phyloP scores from a whole-genome alignment of 75 land plant species.

The Sequoiadendron giganteum region DNA sequence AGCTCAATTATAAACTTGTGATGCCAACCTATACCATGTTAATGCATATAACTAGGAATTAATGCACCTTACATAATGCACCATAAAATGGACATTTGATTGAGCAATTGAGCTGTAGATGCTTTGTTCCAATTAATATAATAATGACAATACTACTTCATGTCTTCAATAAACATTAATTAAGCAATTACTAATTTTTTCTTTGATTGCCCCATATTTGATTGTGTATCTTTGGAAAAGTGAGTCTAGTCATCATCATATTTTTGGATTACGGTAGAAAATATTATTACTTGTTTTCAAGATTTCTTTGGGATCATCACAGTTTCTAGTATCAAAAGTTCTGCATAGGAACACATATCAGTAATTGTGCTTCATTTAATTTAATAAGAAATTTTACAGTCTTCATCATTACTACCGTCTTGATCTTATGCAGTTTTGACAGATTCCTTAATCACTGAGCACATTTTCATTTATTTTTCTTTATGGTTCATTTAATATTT shows the following conservation, averaged over 20 bases:
- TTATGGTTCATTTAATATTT: background rate
- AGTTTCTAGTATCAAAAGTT: no score
- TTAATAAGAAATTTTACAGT: background rate
- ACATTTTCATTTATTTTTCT: background rate
- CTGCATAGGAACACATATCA: no score
- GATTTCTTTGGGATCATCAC: background rate
- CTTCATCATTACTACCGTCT: background rate
- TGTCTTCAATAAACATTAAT: background rate
- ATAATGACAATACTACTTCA: background rate
- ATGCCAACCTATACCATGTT: background rate
- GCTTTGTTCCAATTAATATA: background rate
- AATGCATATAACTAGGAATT: background rate
- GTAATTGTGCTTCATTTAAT: background rate
- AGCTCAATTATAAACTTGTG: background rate
- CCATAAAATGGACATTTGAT: no score
- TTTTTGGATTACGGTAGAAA: background rate
- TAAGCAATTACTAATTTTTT: background rate
- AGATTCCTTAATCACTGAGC: background rate
- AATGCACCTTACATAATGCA: background rate
- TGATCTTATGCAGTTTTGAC: background rate
- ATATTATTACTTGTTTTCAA: background rate
- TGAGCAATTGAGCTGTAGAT: background rate
- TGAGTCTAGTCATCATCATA: background rate
- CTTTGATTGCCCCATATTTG: background rate
- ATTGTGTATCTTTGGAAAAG: background rate